Percentiles rank a stretch among this genome's conserved stretches.
Conservation (phyloP, 2,329 filamentous ascomycete species). For the Juglanconis oblonga region DNA sequence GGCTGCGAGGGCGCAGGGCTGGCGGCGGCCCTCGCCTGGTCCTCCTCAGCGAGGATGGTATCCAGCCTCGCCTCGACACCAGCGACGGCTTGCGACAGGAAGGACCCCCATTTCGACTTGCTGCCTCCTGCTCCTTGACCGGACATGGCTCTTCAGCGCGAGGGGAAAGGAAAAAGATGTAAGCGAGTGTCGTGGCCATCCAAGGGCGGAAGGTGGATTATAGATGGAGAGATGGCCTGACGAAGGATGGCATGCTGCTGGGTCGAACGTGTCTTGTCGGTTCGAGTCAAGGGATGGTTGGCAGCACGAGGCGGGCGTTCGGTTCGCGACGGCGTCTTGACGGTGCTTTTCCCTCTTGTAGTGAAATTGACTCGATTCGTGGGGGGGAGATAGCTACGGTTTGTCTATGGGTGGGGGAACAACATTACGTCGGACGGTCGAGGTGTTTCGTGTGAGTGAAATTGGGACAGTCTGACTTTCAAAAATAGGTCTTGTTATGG, state of each 20-base stretch:
- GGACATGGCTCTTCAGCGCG: slow-evolving; percentile 38
- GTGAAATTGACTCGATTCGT: not conserved
- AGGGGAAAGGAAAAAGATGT: not conserved
- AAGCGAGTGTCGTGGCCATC: slow-evolving; percentile 19
- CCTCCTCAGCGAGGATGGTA: slow-evolving; percentile 81
- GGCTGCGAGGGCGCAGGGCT: slow-evolving; percentile 28
- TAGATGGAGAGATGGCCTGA: not conserved
- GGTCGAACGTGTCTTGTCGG: not conserved
- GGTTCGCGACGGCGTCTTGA: not conserved
- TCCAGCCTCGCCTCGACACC: slow-evolving; percentile 92
- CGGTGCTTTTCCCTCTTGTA: not conserved
- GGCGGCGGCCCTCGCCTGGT: slow-evolving; percentile 40
- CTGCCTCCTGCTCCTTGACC: slow-evolving; percentile 39
- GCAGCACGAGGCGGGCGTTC: not conserved
- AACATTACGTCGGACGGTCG: not conserved
- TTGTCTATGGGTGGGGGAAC: not conserved
- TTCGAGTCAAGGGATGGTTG: slow-evolving; percentile 8
- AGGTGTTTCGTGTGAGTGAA: not conserved
- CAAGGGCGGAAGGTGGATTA: slow-evolving; percentile 10
- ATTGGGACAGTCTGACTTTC: not conserved
- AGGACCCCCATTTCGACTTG: slow-evolving; percentile 69
- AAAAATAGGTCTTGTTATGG: too few relatives aligned
- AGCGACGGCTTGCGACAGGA: slow-evolving; percentile 86
- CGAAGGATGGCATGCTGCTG: slow-evolving; percentile 15
- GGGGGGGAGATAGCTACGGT: not conserved